Evolutionary conservation across 2,329 filamentous ascomycete genomes (phyloP).

Genomic region (Neopestalotiopsis clavispora): DNA sequence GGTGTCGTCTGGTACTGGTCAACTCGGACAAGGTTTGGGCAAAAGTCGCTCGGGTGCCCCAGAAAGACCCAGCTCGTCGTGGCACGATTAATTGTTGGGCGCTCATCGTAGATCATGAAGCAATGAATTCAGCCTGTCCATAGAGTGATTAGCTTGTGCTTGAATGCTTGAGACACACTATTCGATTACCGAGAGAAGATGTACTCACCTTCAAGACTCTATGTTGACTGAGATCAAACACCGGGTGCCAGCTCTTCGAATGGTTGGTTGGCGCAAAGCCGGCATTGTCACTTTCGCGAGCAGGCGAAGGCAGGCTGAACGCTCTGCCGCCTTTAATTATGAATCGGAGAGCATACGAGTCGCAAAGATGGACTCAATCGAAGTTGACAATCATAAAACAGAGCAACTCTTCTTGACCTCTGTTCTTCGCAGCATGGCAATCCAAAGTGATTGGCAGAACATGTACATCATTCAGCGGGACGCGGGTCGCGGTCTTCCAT

Average conservation of each 20-base stretch:
- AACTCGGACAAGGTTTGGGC: constrained; percentile 29
- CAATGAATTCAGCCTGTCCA: background rate
- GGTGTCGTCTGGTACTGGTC: constrained; percentile 24
- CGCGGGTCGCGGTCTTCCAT: background rate
- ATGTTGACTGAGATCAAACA: background rate
- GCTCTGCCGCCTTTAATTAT: background rate
- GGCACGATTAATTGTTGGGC: background rate
- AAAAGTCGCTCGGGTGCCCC: constrained; percentile 18
- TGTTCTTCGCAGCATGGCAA: background rate
- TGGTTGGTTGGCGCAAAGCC: background rate
- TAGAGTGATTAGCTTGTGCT: background rate
- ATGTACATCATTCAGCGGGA: background rate
- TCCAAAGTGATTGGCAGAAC: background rate
- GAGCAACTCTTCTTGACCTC: no score
- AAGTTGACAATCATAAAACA: background rate
- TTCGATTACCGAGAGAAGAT: background rate
- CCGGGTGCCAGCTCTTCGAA: constrained; percentile 3
- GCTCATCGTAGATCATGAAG: background rate
- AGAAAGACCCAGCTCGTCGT: constrained; percentile 18
- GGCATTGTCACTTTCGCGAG: constrained; percentile 1
- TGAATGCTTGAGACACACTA: no score
- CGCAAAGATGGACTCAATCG: background rate
- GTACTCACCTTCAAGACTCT: background rate
- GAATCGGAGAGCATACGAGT: background rate
- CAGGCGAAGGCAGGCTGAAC: background rate